These are phyloP conservation scores for Fraxinus quadrangulata DNA, from an alignment of 257 asterid species.

Conservation along the genomic window DNA sequence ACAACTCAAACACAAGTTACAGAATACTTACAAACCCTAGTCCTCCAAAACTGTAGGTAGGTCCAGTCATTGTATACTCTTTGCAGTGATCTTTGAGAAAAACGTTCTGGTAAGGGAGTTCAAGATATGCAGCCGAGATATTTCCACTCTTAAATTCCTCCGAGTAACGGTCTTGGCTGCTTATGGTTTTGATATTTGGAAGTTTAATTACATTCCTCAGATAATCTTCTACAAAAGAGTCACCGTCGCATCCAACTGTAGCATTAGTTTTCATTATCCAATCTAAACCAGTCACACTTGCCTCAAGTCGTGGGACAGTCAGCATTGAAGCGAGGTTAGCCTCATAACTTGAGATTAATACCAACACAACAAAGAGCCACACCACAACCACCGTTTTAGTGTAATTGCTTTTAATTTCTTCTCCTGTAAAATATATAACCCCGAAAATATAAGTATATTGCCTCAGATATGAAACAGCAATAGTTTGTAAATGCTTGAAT, in stretches of 20 bases:
- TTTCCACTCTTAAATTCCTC: slow-evolving; percentile 28
- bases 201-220: slow-evolving; percentile 26
- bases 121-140: slow-evolving; percentile 40
- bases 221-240: slow-evolving; percentile 38
- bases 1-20: background rate
- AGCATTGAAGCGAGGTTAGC: slow-evolving; percentile 43
- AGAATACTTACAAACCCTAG: background rate
- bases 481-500: background rate
- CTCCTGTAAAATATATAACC: slow-evolving; percentile 27
- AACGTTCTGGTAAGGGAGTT: slow-evolving; percentile 41
- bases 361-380: slow-evolving; percentile 43
- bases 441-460: background rate
- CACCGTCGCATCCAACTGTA: slow-evolving; percentile 41
- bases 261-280: slow-evolving; percentile 36
- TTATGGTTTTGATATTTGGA: slow-evolving; percentile 28
- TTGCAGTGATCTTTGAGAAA: slow-evolving; percentile 36
- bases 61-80: slow-evolving; percentile 30
- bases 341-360: slow-evolving; percentile 35
- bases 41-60: slow-evolving; percentile 26
- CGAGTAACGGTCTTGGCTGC: slow-evolving; percentile 19
- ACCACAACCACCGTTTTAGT: slow-evolving; percentile 29
- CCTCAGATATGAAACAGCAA: background rate
- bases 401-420: slow-evolving; percentile 29
- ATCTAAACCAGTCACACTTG: slow-evolving; percentile 26
- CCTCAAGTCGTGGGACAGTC: slow-evolving; percentile 37